A percentile compares a stretch with the other conserved stretches of the same genome.
phyloP scores from a whole-genome alignment of 2,329 filamentous ascomycete species.

The Colletotrichum orbiculare region DNA sequence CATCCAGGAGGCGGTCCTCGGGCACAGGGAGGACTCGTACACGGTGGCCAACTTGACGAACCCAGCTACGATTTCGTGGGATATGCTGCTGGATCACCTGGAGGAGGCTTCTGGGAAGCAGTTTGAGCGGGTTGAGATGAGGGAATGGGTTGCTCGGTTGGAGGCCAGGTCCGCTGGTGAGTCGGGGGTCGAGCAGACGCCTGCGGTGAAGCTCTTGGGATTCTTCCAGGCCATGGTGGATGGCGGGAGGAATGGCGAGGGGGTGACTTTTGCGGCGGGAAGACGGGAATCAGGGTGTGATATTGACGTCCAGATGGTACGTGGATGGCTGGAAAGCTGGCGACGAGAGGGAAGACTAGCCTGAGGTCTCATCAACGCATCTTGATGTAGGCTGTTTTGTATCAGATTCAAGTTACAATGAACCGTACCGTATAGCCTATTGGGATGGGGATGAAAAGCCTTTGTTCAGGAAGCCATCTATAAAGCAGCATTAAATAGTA shows the following conservation, averaged over 20 bases:
- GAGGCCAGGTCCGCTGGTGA: neutral
- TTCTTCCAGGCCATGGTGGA: slow-evolving; percentile 24
- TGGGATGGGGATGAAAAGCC: too few species aligned
- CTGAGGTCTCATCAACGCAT: too few species aligned
- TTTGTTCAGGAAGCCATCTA: neutral
- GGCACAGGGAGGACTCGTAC: neutral
- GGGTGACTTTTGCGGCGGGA: neutral
- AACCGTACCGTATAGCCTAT: too few species aligned
- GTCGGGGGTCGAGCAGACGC: neutral
- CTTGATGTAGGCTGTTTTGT: too few species aligned
- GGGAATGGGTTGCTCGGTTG: slow-evolving; percentile 3
- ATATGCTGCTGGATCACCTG: neutral
- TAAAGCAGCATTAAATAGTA: too few species aligned
- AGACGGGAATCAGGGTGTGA: neutral
- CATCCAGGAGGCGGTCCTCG: neutral
- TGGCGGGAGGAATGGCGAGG: slow-evolving; percentile 6
- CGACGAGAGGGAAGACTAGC: neutral
- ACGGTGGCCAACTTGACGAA: slow-evolving; percentile 6
- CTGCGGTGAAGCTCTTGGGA: slow-evolving; percentile 14
- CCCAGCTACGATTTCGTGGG: slow-evolving; percentile 6
- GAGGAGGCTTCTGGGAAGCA: neutral
- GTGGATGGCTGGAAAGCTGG: slow-evolving; percentile 13
- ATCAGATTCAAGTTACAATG: too few species aligned
- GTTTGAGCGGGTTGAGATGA: neutral
- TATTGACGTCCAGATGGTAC: neutral